These are phyloP conservation scores for Hypoxylon sp. DNA, from an alignment of 2,329 filamentous ascomycete genomes.

Conservation along the genomic window DNA sequence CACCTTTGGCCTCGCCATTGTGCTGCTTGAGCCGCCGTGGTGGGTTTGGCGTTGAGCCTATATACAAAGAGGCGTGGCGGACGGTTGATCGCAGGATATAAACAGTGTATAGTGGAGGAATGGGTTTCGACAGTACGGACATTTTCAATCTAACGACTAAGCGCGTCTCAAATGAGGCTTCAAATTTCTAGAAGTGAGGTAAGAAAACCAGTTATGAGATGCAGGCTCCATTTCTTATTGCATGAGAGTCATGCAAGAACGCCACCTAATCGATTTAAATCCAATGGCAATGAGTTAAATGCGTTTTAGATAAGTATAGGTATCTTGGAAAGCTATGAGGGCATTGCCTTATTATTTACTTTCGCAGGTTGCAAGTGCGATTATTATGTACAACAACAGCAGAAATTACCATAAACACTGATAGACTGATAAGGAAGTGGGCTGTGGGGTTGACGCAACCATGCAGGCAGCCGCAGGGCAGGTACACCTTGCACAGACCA, in stretches of 20 bases:
- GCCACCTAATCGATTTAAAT: neutral
- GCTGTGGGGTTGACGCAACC: conserved; percentile 3
- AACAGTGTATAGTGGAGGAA: conserved; percentile 93
- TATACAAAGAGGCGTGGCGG: conserved; percentile 80
- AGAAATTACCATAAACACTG: neutral
- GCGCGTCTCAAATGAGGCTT: conserved; percentile 30
- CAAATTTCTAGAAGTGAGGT: conserved; percentile 13
- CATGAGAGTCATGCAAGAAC: conserved; percentile 12
- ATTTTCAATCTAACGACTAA: conserved; percentile 53
- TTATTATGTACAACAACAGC: too few relatives aligned
- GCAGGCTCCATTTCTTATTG: conserved; percentile 25
- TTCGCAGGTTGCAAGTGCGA: neutral
- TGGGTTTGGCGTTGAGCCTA: conserved; percentile 93
- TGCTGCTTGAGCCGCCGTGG: conserved; percentile 88
- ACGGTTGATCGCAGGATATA: conserved; percentile 91
- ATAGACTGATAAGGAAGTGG: conserved; percentile 5
- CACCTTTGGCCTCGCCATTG: conserved; percentile 87
- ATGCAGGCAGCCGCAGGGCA: neutral
- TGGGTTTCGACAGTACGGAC: conserved; percentile 66
- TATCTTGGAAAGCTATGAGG: neutral
- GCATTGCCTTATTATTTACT: conserved; percentile 27
- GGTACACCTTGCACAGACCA: neutral
- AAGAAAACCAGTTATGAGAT: conserved; percentile 4
- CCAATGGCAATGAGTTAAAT: neutral
- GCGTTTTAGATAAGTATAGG: neutral